Evolutionary conservation across 192 early-diverging fungal species (phyloP).

Genomic region (Umbelopsis sp.): DNA sequence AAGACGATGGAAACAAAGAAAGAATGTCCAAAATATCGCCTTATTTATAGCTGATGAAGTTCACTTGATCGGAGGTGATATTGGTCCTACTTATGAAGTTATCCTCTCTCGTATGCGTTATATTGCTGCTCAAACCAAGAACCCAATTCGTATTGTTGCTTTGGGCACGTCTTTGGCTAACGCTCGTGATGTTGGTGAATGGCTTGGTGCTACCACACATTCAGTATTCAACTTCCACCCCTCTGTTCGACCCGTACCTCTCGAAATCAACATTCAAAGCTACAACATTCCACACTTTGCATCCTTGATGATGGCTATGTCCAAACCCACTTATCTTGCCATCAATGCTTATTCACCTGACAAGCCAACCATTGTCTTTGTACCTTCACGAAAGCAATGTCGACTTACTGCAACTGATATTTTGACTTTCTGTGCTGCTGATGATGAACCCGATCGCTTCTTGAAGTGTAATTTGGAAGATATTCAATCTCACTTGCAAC

Average conservation of each 20-base stretch:
- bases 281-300: slow-evolving; percentile 97
- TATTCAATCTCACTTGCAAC: slow-evolving; percentile 68
- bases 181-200: slow-evolving; percentile 93
- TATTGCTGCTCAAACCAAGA: slow-evolving; percentile 78
- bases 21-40: slow-evolving; percentile 86
- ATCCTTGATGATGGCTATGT: slow-evolving; percentile 98
- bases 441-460: slow-evolving; percentile 91
- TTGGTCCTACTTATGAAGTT: slow-evolving; percentile 96
- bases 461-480: slow-evolving; percentile 83
- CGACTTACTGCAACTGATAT: slow-evolving; percentile 96
- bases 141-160: slow-evolving; percentile 89
- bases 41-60: slow-evolving; percentile 98
- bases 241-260: slow-evolving; percentile 94
- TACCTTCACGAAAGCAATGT: slow-evolving; percentile 96
- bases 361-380: slow-evolving; percentile 97
- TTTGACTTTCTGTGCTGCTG: slow-evolving; percentile 88
- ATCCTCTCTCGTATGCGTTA: slow-evolving; percentile 99
- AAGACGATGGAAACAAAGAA: slow-evolving; percentile 88
- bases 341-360: slow-evolving; percentile 93
- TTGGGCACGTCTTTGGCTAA: slow-evolving; percentile 97
- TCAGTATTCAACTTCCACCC: slow-evolving; percentile 98
- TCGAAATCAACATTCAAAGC: slow-evolving; percentile 97
- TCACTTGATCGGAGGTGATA: slow-evolving; percentile 94
- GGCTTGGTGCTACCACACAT: slow-evolving; percentile 86
- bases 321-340: slow-evolving; percentile 93